phyloP scores from a whole-genome alignment of 2,329 filamentous ascomycete species.

The Chrysosporium queenslandicum region DNA sequence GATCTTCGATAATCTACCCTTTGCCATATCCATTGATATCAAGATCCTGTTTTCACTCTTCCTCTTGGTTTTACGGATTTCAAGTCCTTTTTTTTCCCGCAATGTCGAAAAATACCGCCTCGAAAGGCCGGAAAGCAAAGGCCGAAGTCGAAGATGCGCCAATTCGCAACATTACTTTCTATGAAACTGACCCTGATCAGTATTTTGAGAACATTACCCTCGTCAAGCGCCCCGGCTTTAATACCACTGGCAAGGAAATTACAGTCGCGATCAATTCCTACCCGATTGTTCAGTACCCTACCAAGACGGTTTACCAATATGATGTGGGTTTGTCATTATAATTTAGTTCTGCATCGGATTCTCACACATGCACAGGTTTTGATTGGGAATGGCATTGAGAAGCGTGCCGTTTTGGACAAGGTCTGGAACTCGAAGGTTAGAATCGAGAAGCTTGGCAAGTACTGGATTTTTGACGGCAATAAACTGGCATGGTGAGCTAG shows the following conservation, averaged over 20 bases:
- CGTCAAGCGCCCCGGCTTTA: conserved; percentile 46
- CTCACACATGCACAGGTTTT: conserved; percentile 45
- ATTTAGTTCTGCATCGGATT: not conserved
- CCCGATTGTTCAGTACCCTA: conserved; percentile 52
- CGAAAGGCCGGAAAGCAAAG: not conserved
- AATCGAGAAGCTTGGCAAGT: conserved; percentile 44
- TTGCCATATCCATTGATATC: conserved; percentile 9
- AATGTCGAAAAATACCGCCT: not conserved
- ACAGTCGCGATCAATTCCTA: conserved; percentile 62
- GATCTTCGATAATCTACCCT: not conserved
- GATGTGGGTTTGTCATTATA: conserved; percentile 52
- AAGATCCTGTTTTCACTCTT: not conserved
- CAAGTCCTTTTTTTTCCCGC: not conserved
- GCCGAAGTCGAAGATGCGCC: not conserved
- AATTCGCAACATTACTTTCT: not conserved
- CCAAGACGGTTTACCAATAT: conserved; percentile 64
- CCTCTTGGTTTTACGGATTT: not conserved
- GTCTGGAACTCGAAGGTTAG: conserved; percentile 61
- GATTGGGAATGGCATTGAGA: conserved; percentile 54
- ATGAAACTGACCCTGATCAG: conserved; percentile 16
- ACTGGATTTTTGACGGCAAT: conserved; percentile 71
- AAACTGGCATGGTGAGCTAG: conserved; percentile 68
- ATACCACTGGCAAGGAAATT: conserved; percentile 48
- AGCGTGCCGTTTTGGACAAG: conserved; percentile 59
- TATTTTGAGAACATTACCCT: conserved; percentile 22